Conservation (phyloP, 2,329 filamentous ascomycete genomes). For the Sordariomycetes sp. region DNA sequence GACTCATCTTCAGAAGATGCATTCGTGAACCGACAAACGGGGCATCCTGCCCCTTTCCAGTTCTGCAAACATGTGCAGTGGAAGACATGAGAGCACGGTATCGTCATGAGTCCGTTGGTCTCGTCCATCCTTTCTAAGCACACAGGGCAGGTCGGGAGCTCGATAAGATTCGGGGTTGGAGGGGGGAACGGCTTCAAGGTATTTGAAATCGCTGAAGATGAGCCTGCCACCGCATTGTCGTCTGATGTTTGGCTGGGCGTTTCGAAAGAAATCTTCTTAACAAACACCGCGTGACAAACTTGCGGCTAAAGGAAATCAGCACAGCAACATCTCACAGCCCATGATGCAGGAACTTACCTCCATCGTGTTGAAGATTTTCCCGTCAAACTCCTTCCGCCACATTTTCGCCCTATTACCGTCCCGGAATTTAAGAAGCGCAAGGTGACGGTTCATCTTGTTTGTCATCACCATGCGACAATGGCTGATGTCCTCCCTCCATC, state of each 20-base stretch:
- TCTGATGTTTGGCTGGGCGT: constrained; percentile 47
- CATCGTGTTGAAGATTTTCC: constrained; percentile 85
- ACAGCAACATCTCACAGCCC: constrained; percentile 5
- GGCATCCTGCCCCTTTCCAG: constrained; percentile 90
- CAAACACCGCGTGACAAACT: constrained; percentile 89
- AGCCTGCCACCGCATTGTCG: constrained; percentile 7
- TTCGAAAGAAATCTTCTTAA: constrained; percentile 84
- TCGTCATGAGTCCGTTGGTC: constrained; percentile 88
- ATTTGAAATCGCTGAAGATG: constrained; percentile 31
- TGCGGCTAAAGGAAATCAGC: constrained; percentile 51
- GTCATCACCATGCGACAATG: constrained; percentile 95
- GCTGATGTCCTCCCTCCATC: constrained; percentile 75
- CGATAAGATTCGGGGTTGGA: constrained; percentile 73
- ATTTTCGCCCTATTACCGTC: constrained; percentile 62
- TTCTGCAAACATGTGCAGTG: constrained; percentile 94
- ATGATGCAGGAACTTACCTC: constrained; percentile 45
- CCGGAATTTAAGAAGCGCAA: constrained; percentile 92
- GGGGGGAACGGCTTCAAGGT: constrained; percentile 52
- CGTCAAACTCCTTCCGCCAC: constrained; percentile 85
- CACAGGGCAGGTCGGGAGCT: constrained; percentile 91
- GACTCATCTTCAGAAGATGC: constrained; percentile 24
- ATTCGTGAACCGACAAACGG: constrained; percentile 83
- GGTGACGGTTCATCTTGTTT: constrained; percentile 78
- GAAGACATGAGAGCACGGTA: constrained; percentile 95
- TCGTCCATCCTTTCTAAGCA: constrained; percentile 98